Evolutionary conservation across 495 filamentous ascomycete species (phyloP).

Genomic region (Acidomyces sp.): DNA sequence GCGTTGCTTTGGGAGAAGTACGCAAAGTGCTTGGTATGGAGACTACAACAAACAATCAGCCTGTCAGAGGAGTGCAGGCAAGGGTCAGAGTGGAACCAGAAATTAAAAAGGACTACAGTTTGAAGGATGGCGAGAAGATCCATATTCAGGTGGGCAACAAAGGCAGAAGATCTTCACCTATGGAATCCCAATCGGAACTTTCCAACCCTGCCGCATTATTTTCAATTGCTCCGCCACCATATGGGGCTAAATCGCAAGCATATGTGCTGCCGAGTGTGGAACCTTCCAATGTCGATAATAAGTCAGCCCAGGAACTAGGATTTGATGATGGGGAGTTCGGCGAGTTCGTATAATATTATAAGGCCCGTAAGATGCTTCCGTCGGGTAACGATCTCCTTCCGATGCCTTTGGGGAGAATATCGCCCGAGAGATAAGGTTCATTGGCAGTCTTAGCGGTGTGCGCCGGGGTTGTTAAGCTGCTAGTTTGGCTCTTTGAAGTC

Average conservation of each 20-base stretch:
- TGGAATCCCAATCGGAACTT: background rate
- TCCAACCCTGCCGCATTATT: slow-evolving; percentile 29
- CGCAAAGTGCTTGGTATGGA: slow-evolving; percentile 40
- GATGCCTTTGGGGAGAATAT: too few relatives aligned
- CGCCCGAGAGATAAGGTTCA: too few relatives aligned
- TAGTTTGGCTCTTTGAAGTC: too few relatives aligned
- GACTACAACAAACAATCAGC: slow-evolving; percentile 10
- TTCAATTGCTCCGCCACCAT: slow-evolving; percentile 36
- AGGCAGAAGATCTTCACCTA: slow-evolving; percentile 18
- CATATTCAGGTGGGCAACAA: slow-evolving; percentile 53
- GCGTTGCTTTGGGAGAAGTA: slow-evolving; percentile 63
- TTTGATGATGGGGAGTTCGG: slow-evolving; percentile 42
- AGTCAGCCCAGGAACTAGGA: slow-evolving; percentile 31
- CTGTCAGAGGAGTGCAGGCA: slow-evolving; percentile 20
- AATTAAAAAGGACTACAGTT: slow-evolving; percentile 55
- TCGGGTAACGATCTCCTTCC: too few relatives aligned
- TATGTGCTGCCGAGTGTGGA: slow-evolving; percentile 40
- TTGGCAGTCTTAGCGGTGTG: too few relatives aligned
- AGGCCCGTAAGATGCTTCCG: too few relatives aligned
- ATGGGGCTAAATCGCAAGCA: slow-evolving; percentile 34
- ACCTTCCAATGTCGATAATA: slow-evolving; percentile 31
- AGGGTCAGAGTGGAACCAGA: slow-evolving; percentile 24
- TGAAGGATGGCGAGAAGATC: slow-evolving; percentile 79
- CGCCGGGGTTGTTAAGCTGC: too few relatives aligned
- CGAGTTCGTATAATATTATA: slow-evolving; percentile 41